Evolutionary conservation across 192 early-diverging fungal species (phyloP), one percentile per base, ranked within the genome.

Genomic region (Lobosporangium transversale): DNA sequence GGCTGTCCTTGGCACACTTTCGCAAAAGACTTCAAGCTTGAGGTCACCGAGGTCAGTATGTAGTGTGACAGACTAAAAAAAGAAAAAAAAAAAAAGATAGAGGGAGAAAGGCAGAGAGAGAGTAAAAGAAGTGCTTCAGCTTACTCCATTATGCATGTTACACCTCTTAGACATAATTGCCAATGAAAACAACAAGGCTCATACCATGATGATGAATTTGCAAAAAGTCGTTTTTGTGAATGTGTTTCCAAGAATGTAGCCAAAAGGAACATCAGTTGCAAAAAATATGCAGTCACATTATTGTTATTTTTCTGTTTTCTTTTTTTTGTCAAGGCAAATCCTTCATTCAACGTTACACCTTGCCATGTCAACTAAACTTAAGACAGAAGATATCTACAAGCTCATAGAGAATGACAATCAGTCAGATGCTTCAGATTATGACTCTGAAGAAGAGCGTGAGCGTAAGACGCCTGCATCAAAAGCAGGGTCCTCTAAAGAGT

Each of bases 21-120:
- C 94, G 79, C 94, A 98, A 66, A 95, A 93, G 20, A 98, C 78
- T 84, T 98, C 96, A 20, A 96, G 89, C 79, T 97, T 97, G 31
- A 98, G 79, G 83, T 98, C 95, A 23, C 96, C 96, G 10, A 94
- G 82, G 82, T 94, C 94, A 8, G 96, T 98, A 65, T 96, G 93
- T 26, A 98, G 66, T 40, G 95, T 96, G 35, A 98, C 94, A 40
- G 91, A 93, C 91, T 86, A 61, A 6, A 2, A 36, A 20, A 45
- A n/a, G 31, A 20, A 45, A 15, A 7, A 23, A 44, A 24, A 15
- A 44, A 42, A 14, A 51, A 18, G 35, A 33, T 21, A 56, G 17
- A 21, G 20, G 5, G 21, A n/a, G 8, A 42, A 50, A 27, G 48
- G 27, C 23, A 21, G 17, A 17, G 9, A 42, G 17, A n/a, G n/a